Conservation (phyloP, 139 green algal genomes). For the Coccomyxa sp. region DNA sequence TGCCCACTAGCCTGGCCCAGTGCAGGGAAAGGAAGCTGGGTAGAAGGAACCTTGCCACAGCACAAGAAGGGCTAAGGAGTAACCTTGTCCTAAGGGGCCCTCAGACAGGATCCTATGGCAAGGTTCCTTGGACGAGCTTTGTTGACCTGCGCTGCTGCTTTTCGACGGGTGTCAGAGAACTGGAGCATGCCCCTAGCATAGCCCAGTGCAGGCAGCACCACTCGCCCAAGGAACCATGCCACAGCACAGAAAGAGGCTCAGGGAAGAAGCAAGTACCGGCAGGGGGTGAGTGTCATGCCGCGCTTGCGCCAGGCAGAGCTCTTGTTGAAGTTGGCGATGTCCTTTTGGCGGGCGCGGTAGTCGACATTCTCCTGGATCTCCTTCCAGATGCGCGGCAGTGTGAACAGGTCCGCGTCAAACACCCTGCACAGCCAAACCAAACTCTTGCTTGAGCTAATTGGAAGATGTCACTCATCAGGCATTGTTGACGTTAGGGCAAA, state of each 20-base stretch:
- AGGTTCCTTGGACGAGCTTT: too few relatives aligned
- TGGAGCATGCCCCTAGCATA: neutral
- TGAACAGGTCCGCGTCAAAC: slow-evolving; percentile 20
- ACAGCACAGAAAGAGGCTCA: neutral
- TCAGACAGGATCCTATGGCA: too few relatives aligned
- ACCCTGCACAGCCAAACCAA: neutral
- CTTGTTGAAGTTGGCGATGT: slow-evolving; percentile 41
- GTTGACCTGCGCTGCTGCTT: neutral
- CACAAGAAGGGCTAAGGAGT: too few relatives aligned
- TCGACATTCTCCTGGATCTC: neutral
- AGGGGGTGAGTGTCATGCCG: slow-evolving; percentile 33
- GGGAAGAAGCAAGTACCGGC: slow-evolving; percentile 7
- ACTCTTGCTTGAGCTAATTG: too few relatives aligned
- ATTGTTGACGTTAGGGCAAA: neutral
- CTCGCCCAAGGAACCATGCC: neutral
- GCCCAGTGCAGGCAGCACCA: neutral
- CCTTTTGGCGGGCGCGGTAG: neutral
- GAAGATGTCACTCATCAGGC: too few relatives aligned
- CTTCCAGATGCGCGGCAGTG: slow-evolving; percentile 39
- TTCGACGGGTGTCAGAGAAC: neutral
- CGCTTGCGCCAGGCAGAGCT: slow-evolving; percentile 43
- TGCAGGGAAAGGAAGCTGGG: too few relatives aligned
- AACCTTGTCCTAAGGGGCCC: too few relatives aligned
- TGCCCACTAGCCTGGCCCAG: too few relatives aligned
- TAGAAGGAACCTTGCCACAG: too few relatives aligned